These are phyloP conservation scores for Meyerozyma guilliermondii DNA, from an alignment of 1,139 yeast genomes.

Conservation along the genomic window DNA sequence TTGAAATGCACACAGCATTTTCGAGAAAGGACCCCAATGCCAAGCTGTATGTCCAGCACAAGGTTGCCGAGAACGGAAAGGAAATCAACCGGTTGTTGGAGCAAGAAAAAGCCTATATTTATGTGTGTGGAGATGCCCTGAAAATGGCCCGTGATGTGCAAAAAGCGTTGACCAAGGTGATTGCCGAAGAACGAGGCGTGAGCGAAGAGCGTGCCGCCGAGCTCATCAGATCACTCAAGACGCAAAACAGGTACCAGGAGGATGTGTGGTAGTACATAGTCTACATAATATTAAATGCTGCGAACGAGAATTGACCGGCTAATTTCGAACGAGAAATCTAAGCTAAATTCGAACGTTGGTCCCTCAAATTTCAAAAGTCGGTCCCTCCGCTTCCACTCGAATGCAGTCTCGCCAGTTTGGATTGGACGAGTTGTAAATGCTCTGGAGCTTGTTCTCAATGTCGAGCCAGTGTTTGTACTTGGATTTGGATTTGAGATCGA, in stretches of 20 bases:
- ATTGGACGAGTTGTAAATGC: constrained; percentile 32
- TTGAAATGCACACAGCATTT: constrained; percentile 78
- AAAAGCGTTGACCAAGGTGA: constrained; percentile 57
- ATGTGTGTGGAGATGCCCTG: constrained; percentile 96
- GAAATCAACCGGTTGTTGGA: constrained; percentile 55
- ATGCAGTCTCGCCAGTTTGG: constrained; percentile 35
- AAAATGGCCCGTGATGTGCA: constrained; percentile 98
- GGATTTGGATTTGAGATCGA: constrained; percentile 38
- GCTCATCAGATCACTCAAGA: constrained; percentile 72
- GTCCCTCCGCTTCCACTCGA: constrained; percentile 5
- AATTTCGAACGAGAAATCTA: no score
- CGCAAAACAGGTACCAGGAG: constrained; percentile 89
- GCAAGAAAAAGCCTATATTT: constrained; percentile 73
- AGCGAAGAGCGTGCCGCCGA: constrained; percentile 68
- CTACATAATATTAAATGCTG: neutral
- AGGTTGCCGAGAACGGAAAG: constrained; percentile 53
- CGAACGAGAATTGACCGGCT: no score
- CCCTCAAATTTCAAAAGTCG: neutral
- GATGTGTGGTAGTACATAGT: constrained; percentile 72
- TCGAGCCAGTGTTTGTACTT: constrained; percentile 42
- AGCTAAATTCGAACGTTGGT: no score
- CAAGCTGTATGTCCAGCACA: constrained; percentile 88
- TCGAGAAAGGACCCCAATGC: constrained; percentile 62
- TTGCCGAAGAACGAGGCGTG: constrained; percentile 55
- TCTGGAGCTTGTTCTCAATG: constrained; percentile 29